Conservation (phyloP, 2,329 filamentous ascomycete species). For the Sporothrix schenckii region DNA sequence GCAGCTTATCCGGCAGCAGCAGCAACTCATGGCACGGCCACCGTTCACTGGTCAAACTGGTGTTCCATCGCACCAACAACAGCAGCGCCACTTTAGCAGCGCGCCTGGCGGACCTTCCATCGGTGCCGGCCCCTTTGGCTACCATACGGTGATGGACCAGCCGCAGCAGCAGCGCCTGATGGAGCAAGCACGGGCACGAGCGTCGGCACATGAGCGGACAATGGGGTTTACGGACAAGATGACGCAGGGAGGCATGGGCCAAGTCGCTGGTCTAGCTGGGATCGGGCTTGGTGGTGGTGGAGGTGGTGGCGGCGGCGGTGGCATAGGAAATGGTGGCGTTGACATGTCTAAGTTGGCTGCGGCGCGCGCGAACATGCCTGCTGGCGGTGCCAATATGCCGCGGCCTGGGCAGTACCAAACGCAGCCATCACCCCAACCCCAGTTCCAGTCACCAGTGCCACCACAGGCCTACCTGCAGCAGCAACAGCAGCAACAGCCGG, state of each 20-base stretch:
- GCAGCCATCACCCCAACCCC: constrained; percentile 13
- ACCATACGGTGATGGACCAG: constrained; percentile 55
- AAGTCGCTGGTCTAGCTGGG: constrained; percentile 46
- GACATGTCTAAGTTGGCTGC: constrained; percentile 45
- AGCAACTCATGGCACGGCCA: constrained; percentile 37
- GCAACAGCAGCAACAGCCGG: constrained; percentile 5
- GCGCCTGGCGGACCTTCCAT: constrained; percentile 38
- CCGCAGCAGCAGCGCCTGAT: constrained; percentile 55
- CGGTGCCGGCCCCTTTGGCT: constrained; percentile 46
- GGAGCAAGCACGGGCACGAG: constrained; percentile 55
- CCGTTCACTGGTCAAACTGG: constrained; percentile 36
- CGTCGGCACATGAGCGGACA: constrained; percentile 49
- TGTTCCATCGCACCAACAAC: constrained; percentile 22
- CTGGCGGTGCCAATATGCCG: constrained; percentile 42
- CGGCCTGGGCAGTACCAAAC: constrained; percentile 40
- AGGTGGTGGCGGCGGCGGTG: constrained; percentile 3
- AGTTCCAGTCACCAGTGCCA: constrained; percentile 20
- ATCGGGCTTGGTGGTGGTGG: constrained; percentile 42
- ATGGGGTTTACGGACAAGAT: constrained; percentile 48
- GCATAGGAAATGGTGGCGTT: constrained; percentile 37
- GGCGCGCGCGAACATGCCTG: constrained; percentile 46
- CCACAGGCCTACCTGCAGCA: constrained; percentile 30
- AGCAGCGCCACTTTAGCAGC: constrained; percentile 34
- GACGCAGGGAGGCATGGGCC: constrained; percentile 32
- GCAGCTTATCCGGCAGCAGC: constrained; percentile 40